phyloP scores from a whole-genome alignment of 2,329 filamentous ascomycete species.

The Verruconis gallopava region DNA sequence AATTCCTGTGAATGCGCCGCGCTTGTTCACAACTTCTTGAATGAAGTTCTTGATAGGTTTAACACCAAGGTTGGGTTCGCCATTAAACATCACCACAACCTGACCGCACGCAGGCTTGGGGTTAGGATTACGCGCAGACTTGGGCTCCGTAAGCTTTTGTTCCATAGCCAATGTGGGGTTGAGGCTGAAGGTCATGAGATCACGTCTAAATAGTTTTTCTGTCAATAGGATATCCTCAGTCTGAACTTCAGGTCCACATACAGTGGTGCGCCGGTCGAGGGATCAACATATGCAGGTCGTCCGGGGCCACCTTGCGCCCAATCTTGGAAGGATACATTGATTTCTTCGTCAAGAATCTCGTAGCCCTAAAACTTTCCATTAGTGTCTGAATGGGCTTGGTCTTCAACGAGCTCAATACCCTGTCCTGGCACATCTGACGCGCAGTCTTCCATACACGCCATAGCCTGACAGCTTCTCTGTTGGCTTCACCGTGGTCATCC shows the following conservation, averaged over 20 bases:
- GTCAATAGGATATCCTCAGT: no score
- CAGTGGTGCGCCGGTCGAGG: conserved; percentile 1
- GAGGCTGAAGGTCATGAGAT: conserved; percentile 76
- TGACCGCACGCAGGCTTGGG: conserved; percentile 63
- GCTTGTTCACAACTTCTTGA: conserved; percentile 61
- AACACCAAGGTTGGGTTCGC: conserved; percentile 69
- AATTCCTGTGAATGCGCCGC: conserved; percentile 54
- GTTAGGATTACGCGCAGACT: conserved; percentile 55
- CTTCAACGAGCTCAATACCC: conserved; percentile 44
- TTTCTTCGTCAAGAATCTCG: conserved; percentile 77
- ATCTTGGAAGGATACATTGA: conserved; percentile 70
- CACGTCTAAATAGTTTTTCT: conserved; percentile 48
- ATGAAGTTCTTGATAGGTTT: conserved; percentile 87
- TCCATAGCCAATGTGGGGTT: conserved; percentile 76
- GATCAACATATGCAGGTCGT: conserved; percentile 53
- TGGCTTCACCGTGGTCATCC: conserved; percentile 17
- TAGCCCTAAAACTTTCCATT: conserved; percentile 58
- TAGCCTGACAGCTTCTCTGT: conserved; percentile 46
- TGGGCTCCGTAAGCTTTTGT: conserved; percentile 63
- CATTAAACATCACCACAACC: conserved; percentile 87
- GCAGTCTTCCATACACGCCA: conserved; percentile 92
- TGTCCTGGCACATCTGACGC: conserved; percentile 86
- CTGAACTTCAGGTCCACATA: no score
- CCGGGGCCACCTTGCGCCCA: conserved; percentile 64
- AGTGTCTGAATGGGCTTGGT: conserved; percentile 14